Conservation (phyloP, 352 stramenopile species). For the Phytophthora niederhauseri region DNA sequence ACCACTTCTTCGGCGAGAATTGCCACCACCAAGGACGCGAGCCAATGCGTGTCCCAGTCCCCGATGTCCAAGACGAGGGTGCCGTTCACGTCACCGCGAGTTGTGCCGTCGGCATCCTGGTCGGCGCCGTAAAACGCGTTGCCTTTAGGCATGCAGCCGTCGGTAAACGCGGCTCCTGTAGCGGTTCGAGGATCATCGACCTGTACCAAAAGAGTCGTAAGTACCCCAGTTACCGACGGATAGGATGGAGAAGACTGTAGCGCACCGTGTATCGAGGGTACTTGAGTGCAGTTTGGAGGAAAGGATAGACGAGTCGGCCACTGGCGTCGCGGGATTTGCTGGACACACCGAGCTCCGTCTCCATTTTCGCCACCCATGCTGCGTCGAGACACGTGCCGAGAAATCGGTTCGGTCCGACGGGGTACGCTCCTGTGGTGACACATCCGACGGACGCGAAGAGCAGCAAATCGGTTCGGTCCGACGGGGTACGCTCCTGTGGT, state of each 20-base stretch:
- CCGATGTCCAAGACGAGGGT: conserved; percentile 39
- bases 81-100: conserved; percentile 21
- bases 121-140: conserved; percentile 31
- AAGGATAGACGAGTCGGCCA: conserved; percentile 43
- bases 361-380: conserved; percentile 42
- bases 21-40: conserved; percentile 42
- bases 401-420: conserved; percentile 46
- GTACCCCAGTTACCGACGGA: too few relatives aligned
- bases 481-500: conserved; percentile 10
- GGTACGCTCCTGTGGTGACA: conserved; percentile 5
- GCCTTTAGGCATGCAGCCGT: not conserved
- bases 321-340: conserved; percentile 30
- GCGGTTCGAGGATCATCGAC: not conserved
- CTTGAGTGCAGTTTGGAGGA: conserved; percentile 44
- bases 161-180: not conserved
- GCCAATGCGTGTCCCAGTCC: conserved; percentile 52
- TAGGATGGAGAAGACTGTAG: not conserved
- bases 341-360: conserved; percentile 27
- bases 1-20: conserved; percentile 58
- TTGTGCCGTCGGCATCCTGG: conserved; percentile 15
- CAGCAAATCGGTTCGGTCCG: conserved; percentile 49
- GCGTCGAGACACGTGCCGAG: conserved; percentile 51
- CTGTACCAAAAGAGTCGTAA: not conserved
- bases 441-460: not conserved
- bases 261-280: conserved; percentile 34